These are phyloP conservation scores for Cytospora paraplurivora DNA, from an alignment of 2,329 filamentous ascomycete genomes.

Conservation along the genomic window DNA sequence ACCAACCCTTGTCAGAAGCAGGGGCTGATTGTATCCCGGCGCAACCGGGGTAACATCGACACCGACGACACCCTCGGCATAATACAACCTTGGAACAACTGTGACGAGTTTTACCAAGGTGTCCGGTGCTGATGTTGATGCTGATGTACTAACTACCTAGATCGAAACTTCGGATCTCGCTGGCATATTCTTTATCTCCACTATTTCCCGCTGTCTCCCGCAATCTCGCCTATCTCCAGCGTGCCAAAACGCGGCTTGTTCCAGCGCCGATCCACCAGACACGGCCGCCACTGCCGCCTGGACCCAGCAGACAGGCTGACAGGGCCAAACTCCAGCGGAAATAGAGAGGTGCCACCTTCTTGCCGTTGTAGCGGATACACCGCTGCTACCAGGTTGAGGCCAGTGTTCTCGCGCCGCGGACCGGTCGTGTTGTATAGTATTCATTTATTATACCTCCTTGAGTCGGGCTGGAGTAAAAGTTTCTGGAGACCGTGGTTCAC, in stretches of 20 bases:
- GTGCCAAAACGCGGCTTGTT: constrained; percentile 23
- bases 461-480: background rate
- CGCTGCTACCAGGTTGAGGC: background rate
- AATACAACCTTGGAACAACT: background rate
- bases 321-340: constrained; percentile 14
- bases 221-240: constrained; percentile 18
- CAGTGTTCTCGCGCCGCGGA: constrained; percentile 19
- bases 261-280: constrained; percentile 13
- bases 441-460: background rate
- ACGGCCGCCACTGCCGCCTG: constrained; percentile 17
- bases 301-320: constrained; percentile 18
- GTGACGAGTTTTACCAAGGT: background rate
- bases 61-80: background rate
- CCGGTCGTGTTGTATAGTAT: background rate
- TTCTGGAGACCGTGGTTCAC: background rate
- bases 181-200: background rate
- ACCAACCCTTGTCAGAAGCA: background rate
- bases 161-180: constrained; percentile 1
- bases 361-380: constrained; percentile 13
- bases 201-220: constrained; percentile 22
- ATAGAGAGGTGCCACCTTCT: constrained; percentile 12
- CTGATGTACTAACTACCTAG: background rate
- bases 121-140: too few relatives aligned
- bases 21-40: background rate
- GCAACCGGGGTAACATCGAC: background rate